A percentile compares a stretch with the other conserved stretches of the same genome.
phyloP scores from a whole-genome alignment of 805 yeast species.

The Cyberlindnera maclurae region DNA sequence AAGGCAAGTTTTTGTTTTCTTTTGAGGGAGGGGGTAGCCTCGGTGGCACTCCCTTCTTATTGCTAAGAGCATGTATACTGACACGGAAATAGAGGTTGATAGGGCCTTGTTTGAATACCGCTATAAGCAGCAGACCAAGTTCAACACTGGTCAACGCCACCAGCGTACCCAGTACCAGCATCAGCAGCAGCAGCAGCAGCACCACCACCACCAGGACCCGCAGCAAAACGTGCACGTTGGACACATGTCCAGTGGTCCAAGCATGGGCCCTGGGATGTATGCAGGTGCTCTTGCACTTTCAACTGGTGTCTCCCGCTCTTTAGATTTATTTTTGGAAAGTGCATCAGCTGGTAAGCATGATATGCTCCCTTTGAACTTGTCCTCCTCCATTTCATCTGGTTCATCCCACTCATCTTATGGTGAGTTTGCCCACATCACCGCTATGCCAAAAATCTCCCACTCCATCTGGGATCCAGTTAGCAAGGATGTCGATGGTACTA shows the following conservation, averaged over 20 bases:
- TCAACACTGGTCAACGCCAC: not conserved
- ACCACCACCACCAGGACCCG: too few relatives aligned
- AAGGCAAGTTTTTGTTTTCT: constrained; percentile 9
- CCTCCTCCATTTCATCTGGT: constrained; percentile 21
- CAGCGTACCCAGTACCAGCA: too few relatives aligned
- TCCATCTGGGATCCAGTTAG: not conserved
- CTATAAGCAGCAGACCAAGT: constrained; percentile 13
- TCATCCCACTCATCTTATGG: constrained; percentile 13
- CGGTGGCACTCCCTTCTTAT: too few relatives aligned
- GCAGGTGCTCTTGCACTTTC: too few relatives aligned
- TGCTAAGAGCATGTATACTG: too few relatives aligned
- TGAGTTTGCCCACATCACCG: constrained; percentile 2
- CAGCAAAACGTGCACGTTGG: too few relatives aligned
- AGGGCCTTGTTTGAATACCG: constrained; percentile 21
- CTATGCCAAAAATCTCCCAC: not conserved
- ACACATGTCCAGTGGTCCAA: too few relatives aligned
- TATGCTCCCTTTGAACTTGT: constrained; percentile 12
- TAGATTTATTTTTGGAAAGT: too few relatives aligned
- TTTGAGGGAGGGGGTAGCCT: not conserved
- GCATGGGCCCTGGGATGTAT: too few relatives aligned
- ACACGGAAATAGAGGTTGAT: constrained; percentile 14
- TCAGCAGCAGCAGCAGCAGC: too few relatives aligned
- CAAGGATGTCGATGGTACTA: too few relatives aligned
- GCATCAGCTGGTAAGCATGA: constrained; percentile 1
- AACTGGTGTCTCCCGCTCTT: too few relatives aligned